Base-by-base conservation (phyloP, 345 rosid genomes). In the Cardamine occulta region DNA sequence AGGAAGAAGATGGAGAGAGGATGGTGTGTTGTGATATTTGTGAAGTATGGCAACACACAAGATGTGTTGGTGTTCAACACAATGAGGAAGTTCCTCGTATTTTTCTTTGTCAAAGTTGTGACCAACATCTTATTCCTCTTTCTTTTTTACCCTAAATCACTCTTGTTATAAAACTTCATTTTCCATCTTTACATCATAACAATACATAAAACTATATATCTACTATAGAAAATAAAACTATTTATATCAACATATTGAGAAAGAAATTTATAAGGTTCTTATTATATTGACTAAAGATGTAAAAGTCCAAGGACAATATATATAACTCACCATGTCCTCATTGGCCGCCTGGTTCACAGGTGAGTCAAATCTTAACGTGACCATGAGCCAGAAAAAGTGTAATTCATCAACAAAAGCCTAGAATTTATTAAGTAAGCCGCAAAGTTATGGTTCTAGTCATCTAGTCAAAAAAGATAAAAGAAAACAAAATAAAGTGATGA, bases 1-100 rank as follows among this genome's bases (percentile, higher is more conserved):
- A 79, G 68, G 90, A 85, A 8, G 97, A 95, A 57, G 97, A 95
- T 51, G 97, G 93, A 4, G 97, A 92, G 80, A 56, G 97, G 42
- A 86, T 90, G 90, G 72, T 95, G 47, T 73, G 88, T 0, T 91
- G 99, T 68, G 99, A 90, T 65, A 88, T 91, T 1, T 95, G 97
- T 69, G 91, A 92, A 70, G 90, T 89, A 62, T 87, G 97, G 97
- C 97, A 92, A 66, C 97, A 95, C 24, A 87, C 92, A 0, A 77
- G 91, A 70, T 95, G 99, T 67, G 91, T 84, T 78, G 66, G 83
- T 42, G 88, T 92, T 74, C 93, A 91, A 28, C 78, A 89, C 34
- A 63, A 82, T 67, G 85, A 87, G 69, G 87, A 90, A 58, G 82
- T 85, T 71, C 97, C 97, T 8, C 86, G 76, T 8, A 87, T 91